Percentiles rank a stretch among this genome's conserved stretches.
These are phyloP conservation scores for Rhodocollybia butyracea DNA, from an alignment of 768 basidiomycete genomes.

Conservation along the genomic window DNA sequence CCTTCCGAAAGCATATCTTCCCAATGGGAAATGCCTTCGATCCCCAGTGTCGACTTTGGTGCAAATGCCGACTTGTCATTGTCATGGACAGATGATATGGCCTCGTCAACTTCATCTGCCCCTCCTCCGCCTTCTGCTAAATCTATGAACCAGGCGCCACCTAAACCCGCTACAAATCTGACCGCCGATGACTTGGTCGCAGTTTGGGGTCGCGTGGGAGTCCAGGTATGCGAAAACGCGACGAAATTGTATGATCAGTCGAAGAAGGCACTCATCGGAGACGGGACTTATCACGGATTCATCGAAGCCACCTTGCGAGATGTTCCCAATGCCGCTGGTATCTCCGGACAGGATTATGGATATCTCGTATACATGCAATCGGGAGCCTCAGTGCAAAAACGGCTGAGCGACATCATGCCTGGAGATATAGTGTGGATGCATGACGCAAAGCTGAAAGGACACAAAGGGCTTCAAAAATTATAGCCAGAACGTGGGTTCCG, in stretches of 20 bases:
- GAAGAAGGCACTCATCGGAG: conserved; percentile 75
- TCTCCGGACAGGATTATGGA: conserved; percentile 52
- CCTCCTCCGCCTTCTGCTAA: conserved; percentile 21
- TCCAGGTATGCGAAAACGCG: conserved; percentile 70
- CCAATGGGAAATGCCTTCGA: conserved; percentile 67
- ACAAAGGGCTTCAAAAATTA: conserved; percentile 82
- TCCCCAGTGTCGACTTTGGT: conserved; percentile 59
- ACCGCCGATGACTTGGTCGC: conserved; percentile 63
- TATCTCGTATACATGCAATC: conserved; percentile 75
- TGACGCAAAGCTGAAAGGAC: conserved; percentile 72
- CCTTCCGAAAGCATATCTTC: conserved; percentile 33
- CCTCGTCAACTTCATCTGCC: conserved; percentile 27
- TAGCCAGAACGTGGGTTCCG: conserved; percentile 48
- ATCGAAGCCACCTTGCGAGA: conserved; percentile 61
- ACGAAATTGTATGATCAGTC: conserved; percentile 68
- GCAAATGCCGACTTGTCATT: conserved; percentile 48
- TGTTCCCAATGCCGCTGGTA: conserved; percentile 58
- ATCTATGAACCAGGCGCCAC: conserved; percentile 12
- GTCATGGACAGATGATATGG: conserved; percentile 63
- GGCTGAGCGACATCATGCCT: conserved; percentile 78
- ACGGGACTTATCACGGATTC: conserved; percentile 82
- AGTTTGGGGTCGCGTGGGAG: conserved; percentile 72
- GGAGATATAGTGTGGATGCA: conserved; percentile 78
- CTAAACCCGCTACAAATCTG: conserved; percentile 19
- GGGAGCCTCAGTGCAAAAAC: conserved; percentile 61